Percentiles rank a stretch among this genome's conserved stretches.
Conservation (phyloP, 192 early-diverging fungal species). For the Helicostylum pulchrum region DNA sequence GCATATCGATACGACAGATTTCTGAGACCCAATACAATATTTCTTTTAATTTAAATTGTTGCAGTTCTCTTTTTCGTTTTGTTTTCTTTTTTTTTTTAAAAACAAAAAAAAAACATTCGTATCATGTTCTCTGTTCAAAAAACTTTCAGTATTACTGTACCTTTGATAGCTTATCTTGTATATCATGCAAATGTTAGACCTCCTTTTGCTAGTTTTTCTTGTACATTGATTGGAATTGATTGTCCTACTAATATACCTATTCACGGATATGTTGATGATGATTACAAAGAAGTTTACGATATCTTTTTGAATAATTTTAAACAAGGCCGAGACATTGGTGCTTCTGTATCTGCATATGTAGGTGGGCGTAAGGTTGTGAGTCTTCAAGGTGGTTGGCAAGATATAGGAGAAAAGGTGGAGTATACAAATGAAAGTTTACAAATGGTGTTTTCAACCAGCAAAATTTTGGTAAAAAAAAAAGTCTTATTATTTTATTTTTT, state of each 20-base stretch:
- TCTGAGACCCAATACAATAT: too few relatives aligned
- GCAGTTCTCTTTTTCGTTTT: background rate
- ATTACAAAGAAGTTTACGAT: slow-evolving; percentile 5
- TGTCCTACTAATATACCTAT: background rate
- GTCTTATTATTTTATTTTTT: too few relatives aligned
- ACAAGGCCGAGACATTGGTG: slow-evolving; percentile 52
- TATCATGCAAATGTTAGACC: background rate
- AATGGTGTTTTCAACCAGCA: slow-evolving; percentile 57
- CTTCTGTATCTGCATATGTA: slow-evolving; percentile 43
- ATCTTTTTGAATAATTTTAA: slow-evolving; percentile 19
- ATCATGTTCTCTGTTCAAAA: background rate
- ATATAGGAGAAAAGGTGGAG: slow-evolving; percentile 18
- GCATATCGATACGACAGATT: too few relatives aligned
- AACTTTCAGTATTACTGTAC: background rate
- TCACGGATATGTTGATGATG: slow-evolving; percentile 13
- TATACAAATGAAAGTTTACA: slow-evolving; percentile 60
- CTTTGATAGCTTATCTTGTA: background rate
- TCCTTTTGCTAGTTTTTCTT: background rate
- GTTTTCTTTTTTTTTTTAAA: background rate
- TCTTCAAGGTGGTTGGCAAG: slow-evolving; percentile 59
- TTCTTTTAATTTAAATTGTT: too few relatives aligned
- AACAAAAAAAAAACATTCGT: too few relatives aligned
- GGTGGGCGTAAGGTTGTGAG: slow-evolving; percentile 57
- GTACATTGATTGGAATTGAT: background rate
- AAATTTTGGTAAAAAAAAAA: too few relatives aligned